phyloP scores from a whole-genome alignment of 129 eudicot species.

The Centrapalus pauciflorus region DNA sequence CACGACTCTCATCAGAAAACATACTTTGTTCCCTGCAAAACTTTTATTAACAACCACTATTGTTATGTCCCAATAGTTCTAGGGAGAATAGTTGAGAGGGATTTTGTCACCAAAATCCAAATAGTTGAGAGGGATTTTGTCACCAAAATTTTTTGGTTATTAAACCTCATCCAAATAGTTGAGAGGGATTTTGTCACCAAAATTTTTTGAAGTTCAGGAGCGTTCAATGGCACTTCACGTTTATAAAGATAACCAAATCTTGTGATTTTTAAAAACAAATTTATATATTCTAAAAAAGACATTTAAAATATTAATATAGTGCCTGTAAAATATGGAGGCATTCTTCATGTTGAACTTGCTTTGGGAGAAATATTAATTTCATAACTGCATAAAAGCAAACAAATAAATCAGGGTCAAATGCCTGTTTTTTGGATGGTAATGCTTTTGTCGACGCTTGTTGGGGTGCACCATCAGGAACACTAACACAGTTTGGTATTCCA shows the following conservation, averaged over 20 bases:
- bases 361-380: background rate
- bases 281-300: background rate
- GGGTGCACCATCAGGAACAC: slow-evolving; percentile 96
- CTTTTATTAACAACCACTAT: background rate
- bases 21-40: background rate
- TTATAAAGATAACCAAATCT: too few species aligned
- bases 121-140: too few species aligned
- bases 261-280: too few species aligned
- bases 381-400: background rate
- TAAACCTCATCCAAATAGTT: too few species aligned
- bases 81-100: too few species aligned
- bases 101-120: too few species aligned
- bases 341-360: background rate
- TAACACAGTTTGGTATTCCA: slow-evolving; percentile 70
- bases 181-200: too few species aligned
- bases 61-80: background rate
- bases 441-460: slow-evolving; percentile 52
- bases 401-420: slow-evolving; percentile 12
- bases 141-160: too few species aligned
- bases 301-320: too few species aligned
- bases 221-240: too few species aligned
- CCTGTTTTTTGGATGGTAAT: slow-evolving; percentile 60
- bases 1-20: background rate
- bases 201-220: too few species aligned
- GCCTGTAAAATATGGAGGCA: too few species aligned